Percentiles rank a stretch among this genome's conserved stretches.
Conservation (phyloP, 257 asterid genomes). For the Mitragyna speciosa region DNA sequence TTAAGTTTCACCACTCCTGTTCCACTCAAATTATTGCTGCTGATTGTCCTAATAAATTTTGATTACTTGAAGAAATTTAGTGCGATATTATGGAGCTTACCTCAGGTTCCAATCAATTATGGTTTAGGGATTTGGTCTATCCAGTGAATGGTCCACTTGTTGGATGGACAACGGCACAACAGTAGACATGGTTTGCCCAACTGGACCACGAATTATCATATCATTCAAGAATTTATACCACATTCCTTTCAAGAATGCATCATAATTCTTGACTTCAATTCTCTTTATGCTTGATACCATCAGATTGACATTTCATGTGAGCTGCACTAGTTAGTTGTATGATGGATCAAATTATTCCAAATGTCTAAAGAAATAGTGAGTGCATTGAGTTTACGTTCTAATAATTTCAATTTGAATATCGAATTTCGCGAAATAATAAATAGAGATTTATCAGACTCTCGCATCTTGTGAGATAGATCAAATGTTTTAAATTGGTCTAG, state of each 20-base stretch:
- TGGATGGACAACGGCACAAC: conserved; percentile 28
- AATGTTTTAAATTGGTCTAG: neutral
- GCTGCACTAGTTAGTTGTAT: neutral
- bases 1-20: neutral
- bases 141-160: conserved; percentile 30
- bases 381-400: neutral
- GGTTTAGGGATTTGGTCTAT: neutral
- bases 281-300: conserved; percentile 5
- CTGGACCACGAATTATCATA: conserved; percentile 32
- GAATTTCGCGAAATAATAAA: neutral
- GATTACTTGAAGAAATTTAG: neutral
- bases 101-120: conserved; percentile 17
- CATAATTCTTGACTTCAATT: neutral
- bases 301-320: conserved; percentile 3
- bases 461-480: neutral
- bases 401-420: neutral
- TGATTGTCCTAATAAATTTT: neutral
- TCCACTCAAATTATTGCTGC: neutral
- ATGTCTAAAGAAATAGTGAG: neutral
- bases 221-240: neutral
- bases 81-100: conserved; percentile 11
- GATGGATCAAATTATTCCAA: neutral
- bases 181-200: conserved; percentile 21
- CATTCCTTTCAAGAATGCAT: neutral
- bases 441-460: neutral